Conservation (phyloP, 2,329 filamentous ascomycete species). For the Verticillium nonalfalfae region DNA sequence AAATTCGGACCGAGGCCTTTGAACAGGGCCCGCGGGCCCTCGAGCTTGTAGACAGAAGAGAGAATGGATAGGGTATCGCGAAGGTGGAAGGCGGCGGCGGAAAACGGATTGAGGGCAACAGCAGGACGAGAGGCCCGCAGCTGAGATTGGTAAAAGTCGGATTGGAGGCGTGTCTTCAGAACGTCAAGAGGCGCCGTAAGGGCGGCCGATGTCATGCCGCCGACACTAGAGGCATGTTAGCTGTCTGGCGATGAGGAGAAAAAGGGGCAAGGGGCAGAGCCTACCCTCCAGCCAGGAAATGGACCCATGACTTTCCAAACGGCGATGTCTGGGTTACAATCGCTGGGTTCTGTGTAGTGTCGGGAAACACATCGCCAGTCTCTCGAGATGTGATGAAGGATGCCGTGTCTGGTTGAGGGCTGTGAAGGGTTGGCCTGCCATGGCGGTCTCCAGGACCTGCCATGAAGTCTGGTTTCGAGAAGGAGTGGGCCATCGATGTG, state of each 20-base stretch:
- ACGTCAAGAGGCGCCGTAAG: slow-evolving; percentile 93
- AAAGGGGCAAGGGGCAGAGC: slow-evolving; percentile 19
- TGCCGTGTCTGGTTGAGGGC: slow-evolving; percentile 5
- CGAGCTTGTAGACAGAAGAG: slow-evolving; percentile 68
- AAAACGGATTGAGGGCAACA: slow-evolving; percentile 56
- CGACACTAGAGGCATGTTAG: slow-evolving; percentile 48
- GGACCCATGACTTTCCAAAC: slow-evolving; percentile 77
- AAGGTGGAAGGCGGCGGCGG: slow-evolving; percentile 67
- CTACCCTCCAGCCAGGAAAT: slow-evolving; percentile 87
- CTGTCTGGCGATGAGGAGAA: background rate
- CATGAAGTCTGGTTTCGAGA: slow-evolving; percentile 17
- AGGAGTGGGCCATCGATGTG: slow-evolving; percentile 24
- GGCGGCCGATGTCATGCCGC: slow-evolving; percentile 87
- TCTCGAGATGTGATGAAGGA: slow-evolving; percentile 43
- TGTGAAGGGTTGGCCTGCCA: slow-evolving; percentile 7
- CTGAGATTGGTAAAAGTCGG: slow-evolving; percentile 88
- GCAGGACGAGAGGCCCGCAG: slow-evolving; percentile 62
- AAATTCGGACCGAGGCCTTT: slow-evolving; percentile 90
- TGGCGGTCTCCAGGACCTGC: slow-evolving; percentile 21
- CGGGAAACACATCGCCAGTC: slow-evolving; percentile 48
- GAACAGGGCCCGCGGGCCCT: slow-evolving; percentile 84
- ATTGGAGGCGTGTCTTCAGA: slow-evolving; percentile 87
- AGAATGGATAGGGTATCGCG: slow-evolving; percentile 83
- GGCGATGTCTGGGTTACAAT: slow-evolving; percentile 32
- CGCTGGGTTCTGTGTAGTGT: slow-evolving; percentile 22